phyloP scores from a whole-genome alignment of 2,329 filamentous ascomycete genomes.

The Penicillium sp. region DNA sequence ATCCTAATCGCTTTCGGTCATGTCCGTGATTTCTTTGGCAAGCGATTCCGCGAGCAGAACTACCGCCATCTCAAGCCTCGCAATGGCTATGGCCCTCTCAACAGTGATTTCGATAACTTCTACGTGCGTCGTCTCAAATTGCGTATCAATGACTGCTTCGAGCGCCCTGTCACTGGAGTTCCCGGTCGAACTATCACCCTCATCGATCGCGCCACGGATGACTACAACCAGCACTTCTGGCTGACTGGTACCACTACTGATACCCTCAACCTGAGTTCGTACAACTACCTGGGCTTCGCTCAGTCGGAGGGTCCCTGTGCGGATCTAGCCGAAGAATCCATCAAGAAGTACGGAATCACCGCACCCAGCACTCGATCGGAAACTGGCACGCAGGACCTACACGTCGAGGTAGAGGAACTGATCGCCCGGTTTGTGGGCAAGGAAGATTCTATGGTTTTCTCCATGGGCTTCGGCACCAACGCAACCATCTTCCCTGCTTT shows the following conservation, averaged over 20 bases:
- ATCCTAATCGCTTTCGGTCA: conserved; percentile 94
- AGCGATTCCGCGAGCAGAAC: conserved; percentile 83
- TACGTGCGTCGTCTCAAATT: conserved; percentile 91
- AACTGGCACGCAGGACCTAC: conserved; percentile 81
- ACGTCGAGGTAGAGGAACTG: conserved; percentile 83
- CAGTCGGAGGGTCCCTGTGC: conserved; percentile 97
- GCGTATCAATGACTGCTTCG: conserved; percentile 95
- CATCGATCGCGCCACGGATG: conserved; percentile 83
- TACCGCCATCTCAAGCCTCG: conserved; percentile 79
- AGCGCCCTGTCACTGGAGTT: conserved; percentile 86
- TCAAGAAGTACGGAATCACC: conserved; percentile 82
- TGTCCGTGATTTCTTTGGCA: conserved; percentile 95
- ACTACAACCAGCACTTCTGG: conserved; percentile 88
- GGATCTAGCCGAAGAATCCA: conserved; percentile 81
- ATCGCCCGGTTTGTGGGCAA: conserved; percentile 93
- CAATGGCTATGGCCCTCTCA: conserved; percentile 91
- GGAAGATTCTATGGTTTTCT: conserved; percentile 92
- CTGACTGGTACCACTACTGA: conserved; percentile 88
- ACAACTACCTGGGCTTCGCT: conserved; percentile 98
- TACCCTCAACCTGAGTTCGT: conserved; percentile 97
- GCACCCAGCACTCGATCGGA: conserved; percentile 79
- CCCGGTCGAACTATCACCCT: conserved; percentile 92
- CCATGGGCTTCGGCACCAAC: conserved; percentile 98
- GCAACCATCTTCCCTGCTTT: conserved; percentile 88
- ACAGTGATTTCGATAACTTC: conserved; percentile 98